These are phyloP conservation scores for Starmera pachycereana DNA, from an alignment of 805 yeast species.

Conservation along the genomic window DNA sequence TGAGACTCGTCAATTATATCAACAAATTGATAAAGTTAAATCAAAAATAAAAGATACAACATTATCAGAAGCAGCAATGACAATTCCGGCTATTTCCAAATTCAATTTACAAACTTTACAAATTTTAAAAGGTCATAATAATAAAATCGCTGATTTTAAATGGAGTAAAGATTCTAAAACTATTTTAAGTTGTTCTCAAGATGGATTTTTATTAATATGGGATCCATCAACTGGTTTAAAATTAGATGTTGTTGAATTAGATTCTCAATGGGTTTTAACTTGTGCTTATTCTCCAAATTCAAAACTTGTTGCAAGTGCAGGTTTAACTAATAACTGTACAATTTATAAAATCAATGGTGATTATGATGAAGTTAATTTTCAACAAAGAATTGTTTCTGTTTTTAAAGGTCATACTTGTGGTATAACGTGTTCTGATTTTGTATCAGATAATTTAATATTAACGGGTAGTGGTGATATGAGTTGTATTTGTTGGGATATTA, in stretches of 20 bases:
- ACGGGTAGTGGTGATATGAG: constrained; percentile 82
- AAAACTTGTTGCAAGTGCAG: constrained; percentile 65
- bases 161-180: constrained; percentile 59
- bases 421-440: constrained; percentile 62
- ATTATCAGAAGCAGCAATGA: constrained; percentile 28
- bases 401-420: constrained; percentile 80
- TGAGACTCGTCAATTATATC: constrained; percentile 37
- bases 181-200: constrained; percentile 71
- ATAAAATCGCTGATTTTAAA: constrained; percentile 56
- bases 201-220: constrained; percentile 81
- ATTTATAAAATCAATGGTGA: constrained; percentile 39
- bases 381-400: constrained; percentile 36
- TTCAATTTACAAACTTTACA: constrained; percentile 27
- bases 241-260: constrained; percentile 57
- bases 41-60: constrained; percentile 34
- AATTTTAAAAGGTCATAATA: constrained; percentile 46
- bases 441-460: constrained; percentile 43
- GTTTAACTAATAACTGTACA: constrained; percentile 71
- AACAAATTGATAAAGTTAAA: constrained; percentile 37
- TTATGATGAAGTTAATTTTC: constrained; percentile 20
- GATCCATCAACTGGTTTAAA: constrained; percentile 66
- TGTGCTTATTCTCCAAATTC: constrained; percentile 67
- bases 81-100: constrained; percentile 6
- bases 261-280: constrained; percentile 69
- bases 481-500: constrained; percentile 70